These are phyloP conservation scores for Juglanconis sp. DNA, from an alignment of 2,329 filamentous ascomycete genomes.

Conservation along the genomic window DNA sequence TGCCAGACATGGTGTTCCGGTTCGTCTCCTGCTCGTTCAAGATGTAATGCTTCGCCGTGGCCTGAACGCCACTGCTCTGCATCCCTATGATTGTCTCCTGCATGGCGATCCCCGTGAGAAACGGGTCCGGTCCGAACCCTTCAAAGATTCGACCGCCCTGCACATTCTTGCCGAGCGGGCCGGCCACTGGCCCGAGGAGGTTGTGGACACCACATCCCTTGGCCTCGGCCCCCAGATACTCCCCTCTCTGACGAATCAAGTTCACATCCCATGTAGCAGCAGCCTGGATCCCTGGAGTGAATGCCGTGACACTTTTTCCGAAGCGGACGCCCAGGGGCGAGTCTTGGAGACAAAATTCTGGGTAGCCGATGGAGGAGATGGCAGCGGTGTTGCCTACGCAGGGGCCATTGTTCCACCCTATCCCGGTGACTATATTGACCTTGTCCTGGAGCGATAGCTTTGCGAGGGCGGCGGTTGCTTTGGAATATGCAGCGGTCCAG, in stretches of 20 bases:
- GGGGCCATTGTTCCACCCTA: slow-evolving; percentile 70
- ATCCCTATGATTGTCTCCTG: slow-evolving; percentile 59
- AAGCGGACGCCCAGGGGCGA: slow-evolving; percentile 75
- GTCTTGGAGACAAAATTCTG: slow-evolving; percentile 74
- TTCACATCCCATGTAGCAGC: slow-evolving; percentile 77
- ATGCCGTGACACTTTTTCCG: slow-evolving; percentile 68
- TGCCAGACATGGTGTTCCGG: slow-evolving; percentile 51
- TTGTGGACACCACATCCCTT: slow-evolving; percentile 70
- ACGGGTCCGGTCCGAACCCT: slow-evolving; percentile 76
- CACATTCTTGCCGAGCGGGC: slow-evolving; percentile 70
- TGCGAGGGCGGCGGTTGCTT: slow-evolving; percentile 64
- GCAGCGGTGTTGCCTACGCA: slow-evolving; percentile 63
- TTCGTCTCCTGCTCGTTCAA: slow-evolving; percentile 67
- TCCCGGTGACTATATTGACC: slow-evolving; percentile 73
- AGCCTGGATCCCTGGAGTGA: slow-evolving; percentile 75
- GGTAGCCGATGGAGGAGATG: slow-evolving; percentile 59
- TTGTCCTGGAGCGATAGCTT: slow-evolving; percentile 74
- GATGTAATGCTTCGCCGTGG: slow-evolving; percentile 59
- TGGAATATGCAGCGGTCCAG: slow-evolving; percentile 69
- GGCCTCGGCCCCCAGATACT: slow-evolving; percentile 67
- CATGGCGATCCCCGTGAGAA: slow-evolving; percentile 63
- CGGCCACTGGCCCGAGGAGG: slow-evolving; percentile 71
- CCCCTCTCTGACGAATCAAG: slow-evolving; percentile 68
- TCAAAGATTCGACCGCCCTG: slow-evolving; percentile 80
- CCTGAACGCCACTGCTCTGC: slow-evolving; percentile 49